Base-by-base conservation (phyloP, 495 filamentous ascomycete species). In the Delitschia confertaspora region DNA sequence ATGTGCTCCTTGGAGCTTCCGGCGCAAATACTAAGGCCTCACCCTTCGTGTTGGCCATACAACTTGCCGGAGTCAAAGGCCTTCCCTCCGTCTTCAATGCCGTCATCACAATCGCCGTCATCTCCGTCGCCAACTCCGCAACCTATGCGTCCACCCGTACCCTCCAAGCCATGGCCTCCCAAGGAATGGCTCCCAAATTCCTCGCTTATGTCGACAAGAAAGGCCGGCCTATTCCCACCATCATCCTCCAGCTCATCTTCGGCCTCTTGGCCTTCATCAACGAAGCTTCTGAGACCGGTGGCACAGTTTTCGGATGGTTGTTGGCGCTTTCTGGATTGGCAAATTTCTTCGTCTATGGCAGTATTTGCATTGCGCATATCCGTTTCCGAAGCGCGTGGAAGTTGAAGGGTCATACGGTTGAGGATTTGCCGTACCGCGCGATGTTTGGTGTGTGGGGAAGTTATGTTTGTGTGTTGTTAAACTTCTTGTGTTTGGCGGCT, bases 51-150 rank as follows among this genome's bases (percentile, higher is more conserved):
- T 68, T 88, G 17, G 79, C 83, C 7, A 76, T 83, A 38, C 61
- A 72, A 43, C 68, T 76, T 33, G 83, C 82, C 2, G 75, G 76
- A 47, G 73, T 88, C 34, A 60, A 57, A 1, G 79, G 76, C 5
- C 75, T 80, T 34, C 76, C 82, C 30, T 75, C 75, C 32, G 75
- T 88, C 58, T 80, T 88, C 67, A 87, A 86, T 58, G 72, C 76
- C 37, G 69, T 85, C 53, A 82, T 87, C 57, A 69, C 82, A 19
- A 65, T 85, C 18, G 80, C 79, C 18, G 79, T 84, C 41, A 65
- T 87, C 6, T 53, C 46, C 22, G 62, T 65, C 42, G 62, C 60
- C 11, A 65, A 57, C 31, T 60, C 61, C 2, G 51, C 53, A 10
- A 55, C 59, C 17, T 65, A 62, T 45, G 61, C 50, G 17, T 58